Evolutionary conservation across 768 basidiomycete genomes (phyloP), one percentile per base, ranked within the genome.

Genomic region (Galerina marginata): DNA sequence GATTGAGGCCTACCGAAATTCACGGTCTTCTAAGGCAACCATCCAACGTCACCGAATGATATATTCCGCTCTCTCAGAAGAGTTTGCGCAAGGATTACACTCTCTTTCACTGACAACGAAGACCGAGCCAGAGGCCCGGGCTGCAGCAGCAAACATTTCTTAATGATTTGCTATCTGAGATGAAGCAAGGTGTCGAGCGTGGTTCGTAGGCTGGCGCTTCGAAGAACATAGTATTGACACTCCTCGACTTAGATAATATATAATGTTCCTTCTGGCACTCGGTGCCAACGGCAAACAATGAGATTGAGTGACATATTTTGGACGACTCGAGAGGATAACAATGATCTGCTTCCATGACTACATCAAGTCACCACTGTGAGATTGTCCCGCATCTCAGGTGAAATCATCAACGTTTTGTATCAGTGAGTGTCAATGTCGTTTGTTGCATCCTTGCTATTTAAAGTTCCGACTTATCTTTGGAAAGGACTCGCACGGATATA

Each of bases 41-140:
- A 84, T 94, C 77, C 89, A 93, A 70, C 86, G 93, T 49, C 93
- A 95, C 75, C 83, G 92, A 48, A 82, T 94, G 79, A 83, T 95
- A 48, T 87, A 93, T 72, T 79, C 84, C 6, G 85, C 87, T 2
- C 78, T 95, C 36, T 81, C 87, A 16, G 87, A 89, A 36, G 91
- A 95, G 70, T 76, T 95, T 47, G 71, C 82, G 25, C 78, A 81
- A 58, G 92, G 92, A 4, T 72, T 95, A 33, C 93, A 95, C 67
- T 88, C 93, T 0, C 77, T 95, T 43, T 90, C 90, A 14, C 74
- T 95, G 66, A 85, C 86, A 58, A 91, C 92, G 14, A 87, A 83
- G 74, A 92, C 92, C 9, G 77, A 81, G 52, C 81, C 82, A 59
- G 93, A 86, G 65, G 64, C 64, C 49, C 53, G 62, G 20, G 58